These are phyloP conservation scores for Aegilops sharonensis DNA, from an alignment of 176 grass and related monocot genomes.

Conservation along the genomic window DNA sequence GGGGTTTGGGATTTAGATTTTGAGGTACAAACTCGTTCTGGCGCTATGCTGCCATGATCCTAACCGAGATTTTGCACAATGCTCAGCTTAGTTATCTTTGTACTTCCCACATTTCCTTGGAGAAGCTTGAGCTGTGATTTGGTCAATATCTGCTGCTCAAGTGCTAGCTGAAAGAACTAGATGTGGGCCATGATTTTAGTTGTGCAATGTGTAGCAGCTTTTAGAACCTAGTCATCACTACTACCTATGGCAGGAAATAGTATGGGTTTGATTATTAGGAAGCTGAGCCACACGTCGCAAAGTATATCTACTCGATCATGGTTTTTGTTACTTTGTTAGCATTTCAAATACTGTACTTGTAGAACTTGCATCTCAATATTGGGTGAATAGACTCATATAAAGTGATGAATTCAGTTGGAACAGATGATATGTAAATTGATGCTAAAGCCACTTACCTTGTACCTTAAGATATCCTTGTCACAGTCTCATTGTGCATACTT, in stretches of 20 bases:
- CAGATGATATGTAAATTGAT: neutral
- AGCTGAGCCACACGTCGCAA: neutral
- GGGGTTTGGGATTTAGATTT: neutral
- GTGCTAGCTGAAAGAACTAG: neutral
- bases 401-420: neutral
- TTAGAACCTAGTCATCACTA: neutral
- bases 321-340: neutral
- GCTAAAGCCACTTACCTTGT: neutral
- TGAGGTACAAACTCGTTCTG: neutral
- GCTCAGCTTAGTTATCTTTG: neutral
- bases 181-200: neutral
- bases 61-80: neutral
- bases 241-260: neutral
- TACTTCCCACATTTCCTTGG: neutral
- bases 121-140: neutral
- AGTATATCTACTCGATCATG: neutral
- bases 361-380: neutral
- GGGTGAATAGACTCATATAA: too few relatives aligned
- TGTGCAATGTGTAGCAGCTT: neutral
- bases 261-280: neutral
- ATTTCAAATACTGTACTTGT: neutral
- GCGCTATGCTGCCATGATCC: neutral
- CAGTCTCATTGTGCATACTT: neutral
- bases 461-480: neutral
- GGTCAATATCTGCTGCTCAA: neutral